Percentiles rank a stretch among this genome's conserved stretches.
These are phyloP conservation scores for Fusarium verticillioides DNA, from an alignment of 2,329 filamentous ascomycete genomes.

Conservation along the genomic window DNA sequence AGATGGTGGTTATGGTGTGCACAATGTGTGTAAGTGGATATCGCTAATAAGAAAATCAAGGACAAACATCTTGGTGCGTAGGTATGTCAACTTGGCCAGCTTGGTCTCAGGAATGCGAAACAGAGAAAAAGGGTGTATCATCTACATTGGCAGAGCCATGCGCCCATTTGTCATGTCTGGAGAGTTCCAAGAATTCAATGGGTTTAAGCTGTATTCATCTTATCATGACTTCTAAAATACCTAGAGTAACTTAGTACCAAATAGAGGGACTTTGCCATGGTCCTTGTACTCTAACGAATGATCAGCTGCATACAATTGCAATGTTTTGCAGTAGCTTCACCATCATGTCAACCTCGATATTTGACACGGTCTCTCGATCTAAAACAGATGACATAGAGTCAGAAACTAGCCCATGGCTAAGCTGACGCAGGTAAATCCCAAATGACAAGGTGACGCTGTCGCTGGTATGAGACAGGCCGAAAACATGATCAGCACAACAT, in stretches of 20 bases:
- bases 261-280: neutral
- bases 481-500: neutral
- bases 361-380: neutral
- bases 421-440: neutral
- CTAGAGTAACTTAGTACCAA: no score
- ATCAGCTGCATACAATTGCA: neutral
- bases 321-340: slow-evolving; percentile 1
- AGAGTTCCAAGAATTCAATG: neutral
- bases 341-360: neutral
- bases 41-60: slow-evolving; percentile 25
- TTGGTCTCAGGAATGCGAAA: neutral
- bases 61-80: neutral
- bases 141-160: neutral
- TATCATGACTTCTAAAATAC: neutral
- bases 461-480: neutral
- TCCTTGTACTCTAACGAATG: neutral
- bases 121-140: neutral
- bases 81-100: neutral
- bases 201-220: neutral
- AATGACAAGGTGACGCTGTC: neutral
- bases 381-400: neutral
- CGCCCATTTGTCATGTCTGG: neutral
- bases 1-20: slow-evolving; percentile 21
- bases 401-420: no score
- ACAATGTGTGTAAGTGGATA: slow-evolving; percentile 17